phyloP scores from a whole-genome alignment of 192 early-diverging fungal species.

The Rhizoclosmatium sp. region DNA sequence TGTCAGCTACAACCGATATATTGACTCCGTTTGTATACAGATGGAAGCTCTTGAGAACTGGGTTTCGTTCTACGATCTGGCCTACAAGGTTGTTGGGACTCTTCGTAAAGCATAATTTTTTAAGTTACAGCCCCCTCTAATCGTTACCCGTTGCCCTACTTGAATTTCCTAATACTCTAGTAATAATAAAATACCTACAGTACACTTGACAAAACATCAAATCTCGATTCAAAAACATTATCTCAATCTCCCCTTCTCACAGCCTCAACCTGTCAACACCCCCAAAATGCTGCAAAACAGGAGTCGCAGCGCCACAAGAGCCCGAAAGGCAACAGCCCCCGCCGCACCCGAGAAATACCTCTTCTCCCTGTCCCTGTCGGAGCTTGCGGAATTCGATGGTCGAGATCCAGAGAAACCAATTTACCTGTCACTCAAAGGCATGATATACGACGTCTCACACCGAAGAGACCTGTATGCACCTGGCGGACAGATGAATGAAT shows the following conservation, averaged over 20 bases:
- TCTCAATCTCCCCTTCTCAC: no score
- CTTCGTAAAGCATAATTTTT: conserved; percentile 10
- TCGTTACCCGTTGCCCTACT: no score
- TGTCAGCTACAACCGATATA: no score
- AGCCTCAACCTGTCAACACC: no score
- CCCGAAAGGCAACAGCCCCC: neutral
- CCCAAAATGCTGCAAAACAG: neutral
- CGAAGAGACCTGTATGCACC: neutral
- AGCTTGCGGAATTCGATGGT: neutral
- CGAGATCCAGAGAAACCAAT: neutral
- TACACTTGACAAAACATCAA: no score
- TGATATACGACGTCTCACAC: neutral
- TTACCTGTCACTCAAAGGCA: neutral
- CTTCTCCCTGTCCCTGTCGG: neutral
- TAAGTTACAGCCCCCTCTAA: no score
- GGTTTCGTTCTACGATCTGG: conserved; percentile 71
- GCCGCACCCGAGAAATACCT: neutral
- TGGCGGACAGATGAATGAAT: neutral
- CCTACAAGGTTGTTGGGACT: conserved; percentile 77
- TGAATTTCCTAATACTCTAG: no score
- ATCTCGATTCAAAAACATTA: no score
- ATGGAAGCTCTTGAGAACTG: conserved; percentile 76
- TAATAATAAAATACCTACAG: no score
- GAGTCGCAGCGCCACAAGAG: neutral
- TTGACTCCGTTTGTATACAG: conserved; percentile 37